Base-by-base conservation (phyloP, 176 grass and related monocot genomes). In the Themeda triandra region DNA sequence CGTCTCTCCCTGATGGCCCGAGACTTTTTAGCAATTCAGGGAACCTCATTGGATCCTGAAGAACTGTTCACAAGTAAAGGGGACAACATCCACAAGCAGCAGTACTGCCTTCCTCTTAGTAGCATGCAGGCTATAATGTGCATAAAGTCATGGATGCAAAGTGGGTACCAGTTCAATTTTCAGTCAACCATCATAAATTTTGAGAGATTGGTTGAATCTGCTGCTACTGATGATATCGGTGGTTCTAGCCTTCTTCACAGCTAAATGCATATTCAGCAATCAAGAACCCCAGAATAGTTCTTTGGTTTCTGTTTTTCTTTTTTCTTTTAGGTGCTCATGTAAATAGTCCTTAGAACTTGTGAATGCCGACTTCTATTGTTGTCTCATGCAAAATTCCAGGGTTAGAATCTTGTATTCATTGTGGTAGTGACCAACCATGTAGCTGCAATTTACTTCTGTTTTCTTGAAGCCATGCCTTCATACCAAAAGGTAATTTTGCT, bases 1-100 rank as follows among this genome's bases (percentile, higher is more conserved):
- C 91, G 91, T 41, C 96, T 98, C 46, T 93, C 96, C 8, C 25
- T 88, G 36, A 98, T 98, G 96, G 96, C 96, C 39, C 93, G 96
- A 23, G 96, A 98, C 68, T 98, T 89, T 88, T 82, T 98, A 27
- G 91, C 91, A 0, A 91, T 98, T 69, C 91, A 98, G 49, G 91
- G 96, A 56, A 90, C 93, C 45, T 98, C 93, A 6, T 54, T 88
- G 42, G 92, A 95, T 51, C 93, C 96, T 63, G 91, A 92, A 32
- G 91, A 95, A 76, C 41, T 98, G 41, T 98, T 98, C 82, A 98
- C 93, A 33, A 92, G 85, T 69, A 92, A 90, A 92, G 91, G 93
- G 5, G 91, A 93, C 44, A 89, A 76, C 54, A 70, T 93, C 28
- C 89, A 83, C 69, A 98, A 93, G 83, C 88, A 86, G 80, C 87